These are phyloP conservation scores for Vaccinium corymbosum DNA, from an alignment of 148 eudicot species.

Conservation along the genomic window DNA sequence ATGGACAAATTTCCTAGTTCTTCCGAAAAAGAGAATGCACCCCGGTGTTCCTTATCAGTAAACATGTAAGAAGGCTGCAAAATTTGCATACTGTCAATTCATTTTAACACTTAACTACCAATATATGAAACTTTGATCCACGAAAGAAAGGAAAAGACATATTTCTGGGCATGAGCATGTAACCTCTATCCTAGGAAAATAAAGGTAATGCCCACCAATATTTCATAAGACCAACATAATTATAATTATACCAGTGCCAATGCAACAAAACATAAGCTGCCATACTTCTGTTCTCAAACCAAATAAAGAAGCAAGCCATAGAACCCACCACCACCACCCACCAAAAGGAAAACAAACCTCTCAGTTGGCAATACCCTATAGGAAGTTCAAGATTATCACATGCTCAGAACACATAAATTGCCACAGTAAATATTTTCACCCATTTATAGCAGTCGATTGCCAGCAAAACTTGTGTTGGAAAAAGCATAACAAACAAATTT, in stretches of 20 bases:
- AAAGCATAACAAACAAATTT: no score
- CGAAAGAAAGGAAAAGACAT: neutral
- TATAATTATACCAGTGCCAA: neutral
- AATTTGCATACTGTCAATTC: conserved; percentile 7
- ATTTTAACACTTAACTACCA: neutral
- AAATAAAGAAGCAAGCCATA: neutral
- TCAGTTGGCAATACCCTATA: no score
- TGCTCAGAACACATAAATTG: no score
- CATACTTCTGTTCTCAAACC: neutral
- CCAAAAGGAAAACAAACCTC: no score
- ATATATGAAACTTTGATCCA: neutral
- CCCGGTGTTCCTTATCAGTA: conserved; percentile 95
- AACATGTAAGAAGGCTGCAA: conserved; percentile 99
- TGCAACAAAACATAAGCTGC: neutral
- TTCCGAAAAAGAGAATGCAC: conserved; percentile 89
- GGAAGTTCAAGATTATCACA: no score
- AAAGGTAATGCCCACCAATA: neutral
- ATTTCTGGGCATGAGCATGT: neutral
- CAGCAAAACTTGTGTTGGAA: neutral
- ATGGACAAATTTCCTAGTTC: conserved; percentile 70
- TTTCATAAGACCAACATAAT: neutral
- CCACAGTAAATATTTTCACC: neutral
- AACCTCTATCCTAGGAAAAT: neutral
- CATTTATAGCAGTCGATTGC: neutral
- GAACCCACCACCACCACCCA: neutral